Evolutionary conservation across 345 rosid species (phyloP).

Genomic region (Chamaenerion angustifolium): DNA sequence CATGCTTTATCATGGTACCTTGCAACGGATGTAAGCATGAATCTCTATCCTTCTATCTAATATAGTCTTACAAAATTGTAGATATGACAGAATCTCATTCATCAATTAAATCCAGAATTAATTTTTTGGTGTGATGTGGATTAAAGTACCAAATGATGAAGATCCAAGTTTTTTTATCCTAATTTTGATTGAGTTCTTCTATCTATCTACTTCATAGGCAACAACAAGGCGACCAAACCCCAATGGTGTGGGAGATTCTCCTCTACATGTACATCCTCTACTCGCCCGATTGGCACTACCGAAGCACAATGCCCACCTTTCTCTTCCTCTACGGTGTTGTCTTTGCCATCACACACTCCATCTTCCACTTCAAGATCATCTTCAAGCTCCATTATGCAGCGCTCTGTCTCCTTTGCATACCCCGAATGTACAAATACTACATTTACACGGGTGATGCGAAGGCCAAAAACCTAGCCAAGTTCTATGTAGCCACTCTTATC

Average conservation of each 20-base stretch:
- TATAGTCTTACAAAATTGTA: no score
- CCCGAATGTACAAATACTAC: conserved; percentile 93
- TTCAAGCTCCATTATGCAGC: conserved; percentile 77
- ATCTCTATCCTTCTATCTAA: background rate
- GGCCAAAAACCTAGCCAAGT: conserved; percentile 64
- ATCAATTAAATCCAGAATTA: no score
- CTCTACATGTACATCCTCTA: conserved; percentile 84
- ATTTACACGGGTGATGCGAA: conserved; percentile 51
- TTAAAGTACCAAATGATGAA: no score
- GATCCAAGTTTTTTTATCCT: no score
- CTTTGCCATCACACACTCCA: conserved; percentile 58
- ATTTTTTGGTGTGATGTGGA: no score
- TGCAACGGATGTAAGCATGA: conserved; percentile 56
- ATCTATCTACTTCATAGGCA: conserved; percentile 32
- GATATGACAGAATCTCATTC: no score
- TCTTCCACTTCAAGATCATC: conserved; percentile 52
- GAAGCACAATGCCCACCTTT: conserved; percentile 91
- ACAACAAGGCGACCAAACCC: conserved; percentile 95
- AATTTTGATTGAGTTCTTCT: no score
- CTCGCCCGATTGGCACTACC: conserved; percentile 98
- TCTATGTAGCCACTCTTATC: conserved; percentile 46
- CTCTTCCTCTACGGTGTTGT: conserved; percentile 76
- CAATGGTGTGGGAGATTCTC: conserved; percentile 99
- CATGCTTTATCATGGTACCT: conserved; percentile 74
- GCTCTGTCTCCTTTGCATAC: conserved; percentile 76